Evolutionary conservation across 495 filamentous ascomycete genomes (phyloP).

Genomic region (Pyronema domesticum): DNA sequence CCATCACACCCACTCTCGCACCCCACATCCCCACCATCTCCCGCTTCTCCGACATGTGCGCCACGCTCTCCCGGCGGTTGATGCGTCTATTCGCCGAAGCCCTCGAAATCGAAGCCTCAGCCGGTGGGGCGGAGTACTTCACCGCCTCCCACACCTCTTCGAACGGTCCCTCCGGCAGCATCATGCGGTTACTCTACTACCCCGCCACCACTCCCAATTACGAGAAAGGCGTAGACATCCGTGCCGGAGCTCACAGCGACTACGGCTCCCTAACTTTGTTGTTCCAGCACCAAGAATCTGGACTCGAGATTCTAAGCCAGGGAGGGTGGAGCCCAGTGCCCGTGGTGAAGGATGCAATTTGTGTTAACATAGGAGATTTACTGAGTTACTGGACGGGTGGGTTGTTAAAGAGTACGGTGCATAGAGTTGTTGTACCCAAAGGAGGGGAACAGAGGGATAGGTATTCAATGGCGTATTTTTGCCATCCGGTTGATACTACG

Average conservation of each 20-base stretch:
- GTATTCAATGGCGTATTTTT: constrained; percentile 84
- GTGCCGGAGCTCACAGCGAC: constrained; percentile 51
- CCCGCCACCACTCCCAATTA: constrained; percentile 34
- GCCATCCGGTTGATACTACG: constrained; percentile 62
- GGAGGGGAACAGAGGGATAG: constrained; percentile 41
- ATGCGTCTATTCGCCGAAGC: constrained; percentile 60
- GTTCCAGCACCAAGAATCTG: constrained; percentile 69
- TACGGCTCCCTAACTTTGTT: constrained; percentile 51
- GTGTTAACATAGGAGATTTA: constrained; percentile 86
- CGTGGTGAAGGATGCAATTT: constrained; percentile 45
- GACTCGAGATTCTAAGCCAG: constrained; percentile 65
- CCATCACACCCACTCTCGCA: constrained; percentile 49
- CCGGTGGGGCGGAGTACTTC: constrained; percentile 50
- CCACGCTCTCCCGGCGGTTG: constrained; percentile 52
- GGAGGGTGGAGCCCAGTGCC: constrained; percentile 43
- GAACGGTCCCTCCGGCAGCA: constrained; percentile 46
- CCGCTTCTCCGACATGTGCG: constrained; percentile 50
- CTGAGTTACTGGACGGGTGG: constrained; percentile 85
- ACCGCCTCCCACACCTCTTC: constrained; percentile 45
- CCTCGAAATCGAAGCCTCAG: constrained; percentile 18
- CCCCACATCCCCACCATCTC: constrained; percentile 41
- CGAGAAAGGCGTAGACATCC: constrained; percentile 36
- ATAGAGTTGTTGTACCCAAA: constrained; percentile 65
- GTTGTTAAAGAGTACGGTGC: constrained; percentile 66
- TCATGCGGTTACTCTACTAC: constrained; percentile 70